A percentile compares a stretch with the other conserved stretches of the same genome.
Evolutionary conservation across 129 eudicot genomes (phyloP).

Genomic region (Flaveria ramosissima): DNA sequence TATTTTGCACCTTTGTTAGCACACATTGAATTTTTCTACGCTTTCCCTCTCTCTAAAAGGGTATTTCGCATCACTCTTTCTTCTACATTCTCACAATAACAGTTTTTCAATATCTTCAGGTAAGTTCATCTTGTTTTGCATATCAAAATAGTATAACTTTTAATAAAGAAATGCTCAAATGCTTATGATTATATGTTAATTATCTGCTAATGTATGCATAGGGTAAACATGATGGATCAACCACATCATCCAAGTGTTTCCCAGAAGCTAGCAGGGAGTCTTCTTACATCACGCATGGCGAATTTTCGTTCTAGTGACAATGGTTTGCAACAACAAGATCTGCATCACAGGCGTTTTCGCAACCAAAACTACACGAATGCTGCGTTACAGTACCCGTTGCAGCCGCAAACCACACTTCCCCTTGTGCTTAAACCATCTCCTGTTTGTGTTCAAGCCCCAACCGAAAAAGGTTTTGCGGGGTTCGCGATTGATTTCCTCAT

Average conservation of each 20-base stretch:
- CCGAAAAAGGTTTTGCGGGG: slow-evolving; percentile 49
- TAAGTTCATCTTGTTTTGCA: not conserved
- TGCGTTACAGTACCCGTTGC: slow-evolving; percentile 25
- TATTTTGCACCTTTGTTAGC: not conserved
- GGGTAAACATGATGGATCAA: slow-evolving; percentile 39
- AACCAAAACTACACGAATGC: slow-evolving; percentile 31
- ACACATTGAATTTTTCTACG: slow-evolving; percentile 23
- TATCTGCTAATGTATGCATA: not conserved
- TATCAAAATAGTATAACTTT: no score
- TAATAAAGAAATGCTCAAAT: not conserved
- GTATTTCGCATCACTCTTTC: slow-evolving; percentile 28
- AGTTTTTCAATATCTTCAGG: slow-evolving; percentile 11
- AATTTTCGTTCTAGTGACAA: slow-evolving; percentile 25
- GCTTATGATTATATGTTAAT: not conserved
- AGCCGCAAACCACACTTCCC: slow-evolving; percentile 15
- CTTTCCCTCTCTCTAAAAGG: slow-evolving; percentile 23
- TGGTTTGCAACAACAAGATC: slow-evolving; percentile 14
- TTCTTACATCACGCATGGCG: slow-evolving; percentile 32
- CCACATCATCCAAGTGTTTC: slow-evolving; percentile 38
- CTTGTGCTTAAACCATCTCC: slow-evolving; percentile 34
- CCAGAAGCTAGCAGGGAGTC: slow-evolving; percentile 39
- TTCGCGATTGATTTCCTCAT: slow-evolving; percentile 63
- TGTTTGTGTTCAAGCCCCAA: slow-evolving; percentile 48
- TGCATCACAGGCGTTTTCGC: slow-evolving; percentile 19
- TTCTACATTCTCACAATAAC: slow-evolving; percentile 15